Evolutionary conservation across 495 filamentous ascomycete species (phyloP).

Genomic region (Penicillium arizonense): DNA sequence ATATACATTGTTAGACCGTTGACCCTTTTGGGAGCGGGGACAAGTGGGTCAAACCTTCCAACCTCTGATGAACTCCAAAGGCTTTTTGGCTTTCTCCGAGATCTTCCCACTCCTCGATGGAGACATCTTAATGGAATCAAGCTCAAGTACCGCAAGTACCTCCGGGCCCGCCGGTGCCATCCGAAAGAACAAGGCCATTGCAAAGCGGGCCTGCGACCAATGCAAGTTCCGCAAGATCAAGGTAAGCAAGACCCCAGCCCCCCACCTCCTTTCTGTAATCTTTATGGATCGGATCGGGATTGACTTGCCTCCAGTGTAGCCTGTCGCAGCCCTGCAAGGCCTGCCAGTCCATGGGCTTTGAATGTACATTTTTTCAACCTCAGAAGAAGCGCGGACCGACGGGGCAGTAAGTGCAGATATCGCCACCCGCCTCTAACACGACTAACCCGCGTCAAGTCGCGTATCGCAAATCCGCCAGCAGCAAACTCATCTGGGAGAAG

Average conservation of each 20-base stretch:
- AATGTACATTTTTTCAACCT: constrained; percentile 45
- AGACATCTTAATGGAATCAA: constrained; percentile 1
- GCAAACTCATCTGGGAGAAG: constrained; percentile 24
- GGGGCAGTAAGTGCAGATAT: constrained; percentile 35
- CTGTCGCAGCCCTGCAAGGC: constrained; percentile 39
- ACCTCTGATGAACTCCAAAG: background rate
- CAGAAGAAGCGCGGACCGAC: constrained; percentile 45
- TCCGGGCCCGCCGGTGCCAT: constrained; percentile 22
- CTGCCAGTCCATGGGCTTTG: constrained; percentile 40
- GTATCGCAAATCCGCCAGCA: constrained; percentile 44
- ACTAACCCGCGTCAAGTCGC: constrained; percentile 23
- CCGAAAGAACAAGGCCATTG: constrained; percentile 29
- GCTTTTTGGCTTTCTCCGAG: background rate
- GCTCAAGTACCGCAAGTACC: constrained; percentile 1
- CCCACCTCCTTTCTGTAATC: background rate
- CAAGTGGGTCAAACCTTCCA: constrained; percentile 4
- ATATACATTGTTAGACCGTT: background rate
- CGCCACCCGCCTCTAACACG: background rate
- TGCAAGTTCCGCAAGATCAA: constrained; percentile 47
- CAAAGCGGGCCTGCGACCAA: constrained; percentile 41
- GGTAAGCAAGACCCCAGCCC: constrained; percentile 21
- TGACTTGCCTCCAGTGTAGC: constrained; percentile 31
- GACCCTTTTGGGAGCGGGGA: background rate
- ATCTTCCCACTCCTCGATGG: background rate
- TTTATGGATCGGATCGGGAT: constrained; percentile 3